Base-by-base conservation (phyloP, 805 yeast species). In the Saturnispora sanitii region DNA sequence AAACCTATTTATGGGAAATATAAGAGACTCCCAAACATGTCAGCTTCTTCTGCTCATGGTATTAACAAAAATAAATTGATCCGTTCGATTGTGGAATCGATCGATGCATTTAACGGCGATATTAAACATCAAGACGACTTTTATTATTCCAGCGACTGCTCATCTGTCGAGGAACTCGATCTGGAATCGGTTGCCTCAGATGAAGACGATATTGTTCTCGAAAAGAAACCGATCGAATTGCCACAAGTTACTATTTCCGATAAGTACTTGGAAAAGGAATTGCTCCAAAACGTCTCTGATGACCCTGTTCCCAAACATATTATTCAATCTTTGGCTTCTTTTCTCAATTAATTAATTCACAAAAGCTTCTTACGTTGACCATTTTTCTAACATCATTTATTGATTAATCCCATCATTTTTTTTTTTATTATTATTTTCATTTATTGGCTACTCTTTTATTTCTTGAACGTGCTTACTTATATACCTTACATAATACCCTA, bases 401-500 rank as follows among this genome's bases (percentile, higher is more conserved):
- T n/a, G 31, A 28, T 28, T n/a, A 28, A n/a, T n/a, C n/a, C n/a
- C n/a, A n/a, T n/a, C n/a, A n/a, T n/a, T n/a, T n/a, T n/a, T n/a
- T n/a, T n/a, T n/a, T n/a, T n/a, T n/a, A n/a, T n/a, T n/a, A n/a
- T n/a, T n/a, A n/a, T n/a, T n/a, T n/a, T n/a, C n/a, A n/a, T n/a
- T n/a, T n/a, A n/a, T n/a, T n/a, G n/a, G n/a, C 25, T 29, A 29
- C 15, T 17, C 15, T 15, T 17, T 23, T 15, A 33, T 6, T 40
- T 28, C 6, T 9, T 28, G 26, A 32, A 29, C 20, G 26, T 11
- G 11, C 21, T 33, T 12, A 21, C 15, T 6, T 33, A 25, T 32
- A 40, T 46, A 2, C 48, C 9, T 15, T 15, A 29, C 15, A 29
- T 29, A 33, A 21, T 20, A 21, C n/a, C 12, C 12, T 9, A n/a